Evolutionary conservation across 805 yeast genomes (phyloP).

Genomic region (Candida chilensis): DNA sequence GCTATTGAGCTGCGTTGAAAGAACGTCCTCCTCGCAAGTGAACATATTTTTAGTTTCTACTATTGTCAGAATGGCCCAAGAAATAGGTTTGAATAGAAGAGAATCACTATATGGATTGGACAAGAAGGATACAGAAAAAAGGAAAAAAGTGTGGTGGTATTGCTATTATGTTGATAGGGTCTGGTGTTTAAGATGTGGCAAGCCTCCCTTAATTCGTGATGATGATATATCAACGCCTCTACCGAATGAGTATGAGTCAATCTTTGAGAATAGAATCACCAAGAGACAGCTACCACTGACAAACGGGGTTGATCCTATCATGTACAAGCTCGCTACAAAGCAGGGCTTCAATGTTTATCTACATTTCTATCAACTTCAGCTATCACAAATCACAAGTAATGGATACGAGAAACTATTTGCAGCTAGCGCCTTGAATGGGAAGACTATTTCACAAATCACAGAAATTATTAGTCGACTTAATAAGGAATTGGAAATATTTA

Average conservation of each 20-base stretch:
- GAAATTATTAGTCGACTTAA: not conserved
- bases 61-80: slow-evolving; percentile 19
- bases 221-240: slow-evolving; percentile 11
- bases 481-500: not conserved
- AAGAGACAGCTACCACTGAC: no score
- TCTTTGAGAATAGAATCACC: no score
- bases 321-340: not conserved
- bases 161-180: slow-evolving; percentile 19
- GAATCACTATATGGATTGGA: slow-evolving; percentile 7
- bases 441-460: not conserved
- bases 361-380: not conserved
- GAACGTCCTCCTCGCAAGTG: slow-evolving; percentile 7
- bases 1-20: slow-evolving; percentile 19
- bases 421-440: not conserved
- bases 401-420: not conserved
- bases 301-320: no score
- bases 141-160: slow-evolving; percentile 17
- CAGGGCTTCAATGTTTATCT: not conserved
- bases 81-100: slow-evolving; percentile 16
- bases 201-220: slow-evolving; percentile 13
- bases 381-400: not conserved
- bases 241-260: no score
- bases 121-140: slow-evolving; percentile 6
- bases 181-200: slow-evolving; percentile 18
- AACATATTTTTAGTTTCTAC: slow-evolving; percentile 8